A percentile compares a stretch with the other conserved stretches of the same genome.
phyloP scores from a whole-genome alignment of 2,329 filamentous ascomycete genomes.

The Lecanicillium sp. region DNA sequence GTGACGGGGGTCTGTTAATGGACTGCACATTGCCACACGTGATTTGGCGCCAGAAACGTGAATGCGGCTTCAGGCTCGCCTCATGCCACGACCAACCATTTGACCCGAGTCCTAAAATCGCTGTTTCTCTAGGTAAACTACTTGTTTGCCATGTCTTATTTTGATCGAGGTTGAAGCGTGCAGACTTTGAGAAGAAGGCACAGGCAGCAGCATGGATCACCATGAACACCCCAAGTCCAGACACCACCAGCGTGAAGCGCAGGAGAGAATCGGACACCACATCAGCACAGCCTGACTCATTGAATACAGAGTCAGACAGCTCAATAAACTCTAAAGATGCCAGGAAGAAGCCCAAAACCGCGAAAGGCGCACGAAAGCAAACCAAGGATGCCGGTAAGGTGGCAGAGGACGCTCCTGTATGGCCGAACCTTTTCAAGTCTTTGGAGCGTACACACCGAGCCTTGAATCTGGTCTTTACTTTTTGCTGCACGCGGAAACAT shows the following conservation, averaged over 20 bases:
- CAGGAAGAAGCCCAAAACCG: neutral
- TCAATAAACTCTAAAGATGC: neutral
- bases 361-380: conserved; percentile 3
- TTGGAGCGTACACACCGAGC: conserved; percentile 75
- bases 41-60: conserved; percentile 8
- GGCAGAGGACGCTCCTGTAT: conserved; percentile 34
- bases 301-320: conserved; percentile 5
- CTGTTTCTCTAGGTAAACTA: too few relatives aligned
- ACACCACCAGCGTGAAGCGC: too few relatives aligned
- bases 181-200: too few relatives aligned
- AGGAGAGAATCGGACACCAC: too few relatives aligned
- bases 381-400: conserved; percentile 8
- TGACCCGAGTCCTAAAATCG: neutral
- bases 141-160: too few relatives aligned
- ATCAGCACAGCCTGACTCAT: too few relatives aligned
- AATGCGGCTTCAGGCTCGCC: neutral
- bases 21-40: conserved; percentile 5
- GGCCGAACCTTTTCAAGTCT: conserved; percentile 67
- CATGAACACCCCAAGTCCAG: too few relatives aligned
- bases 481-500: conserved; percentile 88
- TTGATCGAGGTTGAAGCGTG: too few relatives aligned
- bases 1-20: too few relatives aligned
- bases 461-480: conserved; percentile 88
- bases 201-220: too few relatives aligned
- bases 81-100: too few relatives aligned